Evolutionary conservation across 441 rosid genomes (phyloP).

Genomic region (Sinapis alba): DNA sequence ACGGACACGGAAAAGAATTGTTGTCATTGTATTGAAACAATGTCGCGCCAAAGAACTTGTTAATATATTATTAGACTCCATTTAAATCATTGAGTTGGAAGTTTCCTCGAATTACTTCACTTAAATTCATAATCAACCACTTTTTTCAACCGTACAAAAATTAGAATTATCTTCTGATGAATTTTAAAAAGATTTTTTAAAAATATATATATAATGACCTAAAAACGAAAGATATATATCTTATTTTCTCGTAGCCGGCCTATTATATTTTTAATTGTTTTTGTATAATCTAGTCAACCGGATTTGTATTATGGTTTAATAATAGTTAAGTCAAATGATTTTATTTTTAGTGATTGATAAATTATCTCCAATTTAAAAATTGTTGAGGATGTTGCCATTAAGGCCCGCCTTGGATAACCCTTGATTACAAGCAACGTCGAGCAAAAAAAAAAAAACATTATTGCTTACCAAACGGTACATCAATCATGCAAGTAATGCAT

Average conservation of each 20-base stretch:
- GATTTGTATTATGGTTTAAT: conserved; percentile 6
- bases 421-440: conserved; percentile 40
- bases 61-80: conserved; percentile 10
- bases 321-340: conserved; percentile 1
- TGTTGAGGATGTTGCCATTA: conserved; percentile 39
- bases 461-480: conserved; percentile 27
- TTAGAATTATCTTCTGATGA: not conserved
- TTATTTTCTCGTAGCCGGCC: conserved; percentile 35
- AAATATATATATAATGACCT: not conserved
- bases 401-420: conserved; percentile 42
- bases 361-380: not conserved
- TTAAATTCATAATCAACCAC: not conserved
- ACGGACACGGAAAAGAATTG: conserved; percentile 42
- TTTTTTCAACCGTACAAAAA: not conserved
- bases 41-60: conserved; percentile 30
- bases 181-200: not conserved
- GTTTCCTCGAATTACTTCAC: not conserved
- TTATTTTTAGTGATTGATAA: conserved; percentile 6
- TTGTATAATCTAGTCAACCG: not conserved
- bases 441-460: not conserved
- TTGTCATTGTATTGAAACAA: conserved; percentile 36
- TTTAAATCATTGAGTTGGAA: conserved; percentile 27
- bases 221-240: conserved; percentile 5
- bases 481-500: conserved; percentile 37
- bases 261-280: not conserved